phyloP scores from a whole-genome alignment of 2,329 filamentous ascomycete genomes.

The Neofusicoccum sp. region DNA sequence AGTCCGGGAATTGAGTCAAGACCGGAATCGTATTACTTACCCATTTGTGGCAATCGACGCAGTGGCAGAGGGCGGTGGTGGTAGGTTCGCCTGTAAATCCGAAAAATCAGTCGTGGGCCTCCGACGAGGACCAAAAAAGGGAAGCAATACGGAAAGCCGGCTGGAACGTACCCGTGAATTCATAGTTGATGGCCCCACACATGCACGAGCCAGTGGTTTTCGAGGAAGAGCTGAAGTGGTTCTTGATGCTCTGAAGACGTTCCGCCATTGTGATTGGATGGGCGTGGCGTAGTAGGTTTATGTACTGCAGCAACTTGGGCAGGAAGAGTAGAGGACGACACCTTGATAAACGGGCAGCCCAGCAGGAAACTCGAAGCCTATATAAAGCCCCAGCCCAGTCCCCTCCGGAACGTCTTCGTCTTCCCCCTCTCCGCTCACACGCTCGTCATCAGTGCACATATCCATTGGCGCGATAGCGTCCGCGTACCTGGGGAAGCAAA shows the following conservation, averaged over 20 bases:
- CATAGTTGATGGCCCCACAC: conserved; percentile 28
- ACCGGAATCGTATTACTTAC: conserved; percentile 21
- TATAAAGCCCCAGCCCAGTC: neutral
- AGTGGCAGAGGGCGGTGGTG: conserved; percentile 52
- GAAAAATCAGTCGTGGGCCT: neutral
- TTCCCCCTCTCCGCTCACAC: too few species aligned
- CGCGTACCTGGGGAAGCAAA: too few species aligned
- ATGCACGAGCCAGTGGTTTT: conserved; percentile 32
- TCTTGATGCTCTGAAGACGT: conserved; percentile 1
- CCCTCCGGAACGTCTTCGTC: neutral
- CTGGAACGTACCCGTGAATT: conserved; percentile 30
- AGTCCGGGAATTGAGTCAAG: neutral
- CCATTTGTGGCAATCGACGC: conserved; percentile 55
- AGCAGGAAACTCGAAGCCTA: neutral
- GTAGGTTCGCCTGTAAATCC: conserved; percentile 39
- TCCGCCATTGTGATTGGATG: conserved; percentile 12
- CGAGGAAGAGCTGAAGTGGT: conserved; percentile 8
- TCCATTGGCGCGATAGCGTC: conserved; percentile 4
- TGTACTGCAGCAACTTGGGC: too few species aligned
- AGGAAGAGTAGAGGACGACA: neutral
- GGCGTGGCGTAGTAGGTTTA: too few species aligned
- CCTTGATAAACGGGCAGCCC: neutral
- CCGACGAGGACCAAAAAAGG: neutral
- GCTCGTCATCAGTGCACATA: neutral
- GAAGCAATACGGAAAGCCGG: conserved; percentile 7